Base-by-base conservation (phyloP, 129 eudicot species). In the Artemisia annua region DNA sequence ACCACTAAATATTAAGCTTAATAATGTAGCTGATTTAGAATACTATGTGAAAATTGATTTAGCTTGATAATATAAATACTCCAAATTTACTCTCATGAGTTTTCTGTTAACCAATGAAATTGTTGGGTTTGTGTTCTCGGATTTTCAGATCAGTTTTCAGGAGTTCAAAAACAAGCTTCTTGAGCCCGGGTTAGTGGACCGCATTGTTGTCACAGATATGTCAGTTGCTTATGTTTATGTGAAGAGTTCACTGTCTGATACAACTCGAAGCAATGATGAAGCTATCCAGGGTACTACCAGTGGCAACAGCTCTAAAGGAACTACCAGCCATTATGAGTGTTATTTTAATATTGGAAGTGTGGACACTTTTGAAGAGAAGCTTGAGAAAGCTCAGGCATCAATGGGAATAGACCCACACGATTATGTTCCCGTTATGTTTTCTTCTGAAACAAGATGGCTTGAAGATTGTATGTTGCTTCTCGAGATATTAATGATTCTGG, bases 121-220 rank as follows among this genome's bases (percentile, higher is more conserved):
- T 35, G 13, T 65, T 66, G 1, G 26, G 24, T 62, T 26, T 46
- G 59, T 56, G 74, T 81, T 48, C 57, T 50, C 57, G 5, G 46
- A 46, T 58, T 63, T 78, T 66, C 89, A 90, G 97, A 90, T 87
- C 62, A 90, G 94, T 81, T 90, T 90, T 76, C 94, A 90, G 83
- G 97, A 90, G 86, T 90, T 90, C 78, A 90, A 78, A 71, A 87
- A 74, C 59, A 80, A 85, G 81, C 84, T 90, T 65, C 93, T 90
- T 46, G 93, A 87, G 78, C 93, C 91, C 60, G 94, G 97, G 46
- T 76, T 90, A 53, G 97, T 90, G 39, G 97, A 90, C 73, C 97
- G 67, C 75, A 77, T 90, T 56, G 87, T 83, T 69, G 86, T 89
- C 48, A 48, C 83, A 14, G 81, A 87, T 61, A 89, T 82, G 67